A percentile compares a stretch with the other conserved stretches of the same genome.
Conservation (phyloP, 2,329 filamentous ascomycete species). For the Beauveria brongniartii region DNA sequence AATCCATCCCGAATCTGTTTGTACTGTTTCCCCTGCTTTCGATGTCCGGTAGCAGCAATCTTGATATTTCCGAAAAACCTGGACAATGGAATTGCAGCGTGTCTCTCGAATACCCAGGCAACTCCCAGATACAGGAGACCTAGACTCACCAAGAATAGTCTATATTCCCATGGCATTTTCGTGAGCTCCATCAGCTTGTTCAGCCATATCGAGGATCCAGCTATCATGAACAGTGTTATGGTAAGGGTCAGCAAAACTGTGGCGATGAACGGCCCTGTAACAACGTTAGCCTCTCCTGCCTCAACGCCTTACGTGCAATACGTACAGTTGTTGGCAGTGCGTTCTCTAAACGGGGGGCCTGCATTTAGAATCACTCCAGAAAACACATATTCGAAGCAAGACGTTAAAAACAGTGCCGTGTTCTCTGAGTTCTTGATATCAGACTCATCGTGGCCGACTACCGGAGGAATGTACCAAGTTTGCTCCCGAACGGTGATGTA, state of each 20-base stretch:
- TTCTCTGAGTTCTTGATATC: conserved; percentile 92
- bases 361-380: conserved; percentile 83
- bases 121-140: conserved; percentile 65
- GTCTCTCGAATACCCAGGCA: conserved; percentile 3
- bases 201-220: conserved; percentile 63
- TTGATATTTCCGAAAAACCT: neutral
- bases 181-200: conserved; percentile 78
- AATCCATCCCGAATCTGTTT: neutral
- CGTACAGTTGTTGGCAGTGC: conserved; percentile 71
- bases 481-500: conserved; percentile 71
- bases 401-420: conserved; percentile 79
- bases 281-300: neutral
- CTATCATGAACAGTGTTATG: conserved; percentile 71
- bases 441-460: conserved; percentile 66
- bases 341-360: conserved; percentile 82
- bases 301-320: conserved; percentile 14
- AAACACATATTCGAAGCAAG: conserved; percentile 91
- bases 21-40: conserved; percentile 6
- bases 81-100: neutral
- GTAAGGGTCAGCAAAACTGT: conserved; percentile 63
- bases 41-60: neutral
- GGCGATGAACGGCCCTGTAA: conserved; percentile 68
- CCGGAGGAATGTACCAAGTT: conserved; percentile 79
- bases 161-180: conserved; percentile 63
- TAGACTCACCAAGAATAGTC: conserved; percentile 61